Conservation (phyloP, 2,329 filamentous ascomycete species). For the Phoma sp. region DNA sequence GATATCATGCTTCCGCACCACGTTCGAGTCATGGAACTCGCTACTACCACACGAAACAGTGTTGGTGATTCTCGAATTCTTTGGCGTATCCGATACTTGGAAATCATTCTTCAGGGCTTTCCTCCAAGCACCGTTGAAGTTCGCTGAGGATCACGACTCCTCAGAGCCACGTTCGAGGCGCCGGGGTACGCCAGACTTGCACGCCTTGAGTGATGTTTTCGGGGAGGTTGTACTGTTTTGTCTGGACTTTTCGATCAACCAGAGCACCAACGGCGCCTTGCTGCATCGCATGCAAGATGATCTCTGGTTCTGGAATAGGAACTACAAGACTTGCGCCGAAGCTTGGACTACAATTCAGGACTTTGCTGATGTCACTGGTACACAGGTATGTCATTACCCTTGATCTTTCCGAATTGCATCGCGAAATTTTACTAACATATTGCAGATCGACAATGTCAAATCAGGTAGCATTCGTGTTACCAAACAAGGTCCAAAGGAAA, state of each 20-base stretch:
- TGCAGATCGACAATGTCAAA: slow-evolving; percentile 49
- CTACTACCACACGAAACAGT: slow-evolving; percentile 54
- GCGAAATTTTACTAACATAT: neutral
- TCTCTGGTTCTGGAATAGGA: slow-evolving; percentile 55
- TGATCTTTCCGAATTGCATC: no score
- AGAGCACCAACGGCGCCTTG: slow-evolving; percentile 48
- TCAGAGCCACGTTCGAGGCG: slow-evolving; percentile 47
- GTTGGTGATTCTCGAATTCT: slow-evolving; percentile 51
- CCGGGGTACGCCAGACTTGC: slow-evolving; percentile 55
- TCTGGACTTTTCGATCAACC: slow-evolving; percentile 55
- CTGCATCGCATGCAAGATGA: slow-evolving; percentile 58
- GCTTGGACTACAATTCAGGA: slow-evolving; percentile 54
- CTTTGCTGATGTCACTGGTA: slow-evolving; percentile 52
- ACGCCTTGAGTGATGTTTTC: slow-evolving; percentile 55
- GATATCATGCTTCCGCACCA: slow-evolving; percentile 39
- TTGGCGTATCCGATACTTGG: slow-evolving; percentile 54
- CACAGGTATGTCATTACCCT: slow-evolving; percentile 33
- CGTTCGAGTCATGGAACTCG: slow-evolving; percentile 41
- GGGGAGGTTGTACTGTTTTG: slow-evolving; percentile 57
- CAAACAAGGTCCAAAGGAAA: slow-evolving; percentile 1
- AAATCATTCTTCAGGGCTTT: slow-evolving; percentile 54
- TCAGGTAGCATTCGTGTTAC: slow-evolving; percentile 51
- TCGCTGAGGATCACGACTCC: slow-evolving; percentile 43
- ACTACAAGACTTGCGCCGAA: slow-evolving; percentile 48
- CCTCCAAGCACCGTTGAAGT: slow-evolving; percentile 55